Evolutionary conservation across 169 alveolate genomes (phyloP), one percentile per base, ranked within the genome.

Genomic region (Eimeria praecox): DNA sequence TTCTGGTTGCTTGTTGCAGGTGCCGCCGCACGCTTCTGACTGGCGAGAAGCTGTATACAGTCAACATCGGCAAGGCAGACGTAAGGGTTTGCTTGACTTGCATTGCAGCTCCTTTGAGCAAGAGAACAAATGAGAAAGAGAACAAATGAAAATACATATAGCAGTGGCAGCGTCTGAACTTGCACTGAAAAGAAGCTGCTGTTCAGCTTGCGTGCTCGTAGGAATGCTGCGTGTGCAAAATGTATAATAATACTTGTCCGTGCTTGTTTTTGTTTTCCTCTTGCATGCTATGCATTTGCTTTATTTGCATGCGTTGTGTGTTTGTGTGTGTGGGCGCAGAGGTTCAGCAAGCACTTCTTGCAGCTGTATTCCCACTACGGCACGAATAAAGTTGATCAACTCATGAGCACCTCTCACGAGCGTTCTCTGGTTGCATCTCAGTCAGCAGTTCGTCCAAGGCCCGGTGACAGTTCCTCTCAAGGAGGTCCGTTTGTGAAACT

Each of bases 311-410:
- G 12, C 4, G 18, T 49, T 12, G 8, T 56, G 27, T 56, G 66
- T 27, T 12, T 56, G 14, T 56, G 66, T 27, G 66, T 56, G n/a
- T 56, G 5, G 56, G 9, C 46, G 89, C 89, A 80, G 89, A 44
- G 89, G 69, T 80, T 80, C 42, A 80, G 89, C 89, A 42, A 80
- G 20, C 89, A 38, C 56, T 80, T 27, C 27, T n/a, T 80, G 42
- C 89, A 80, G 62, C 9, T 80, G 59, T 49, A 40, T 49, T 80
- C 89, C 33, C 89, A 49, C 22, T 80, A 80, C 42, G 40, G 89
- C 20, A 46, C 69, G 1, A 46, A 49, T 22, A 35, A 16, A 80
- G 44, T 80, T 3, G 89, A 80, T n/a, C 20, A 44, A n/a, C 18
- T 44, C 56, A 44, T 27, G 69, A 80, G 69, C 62, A 9, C 22